A percentile compares a stretch with the other conserved stretches of the same genome.
Evolutionary conservation across 768 basidiomycete genomes (phyloP).

Genomic region (Lentinula aciculospora): DNA sequence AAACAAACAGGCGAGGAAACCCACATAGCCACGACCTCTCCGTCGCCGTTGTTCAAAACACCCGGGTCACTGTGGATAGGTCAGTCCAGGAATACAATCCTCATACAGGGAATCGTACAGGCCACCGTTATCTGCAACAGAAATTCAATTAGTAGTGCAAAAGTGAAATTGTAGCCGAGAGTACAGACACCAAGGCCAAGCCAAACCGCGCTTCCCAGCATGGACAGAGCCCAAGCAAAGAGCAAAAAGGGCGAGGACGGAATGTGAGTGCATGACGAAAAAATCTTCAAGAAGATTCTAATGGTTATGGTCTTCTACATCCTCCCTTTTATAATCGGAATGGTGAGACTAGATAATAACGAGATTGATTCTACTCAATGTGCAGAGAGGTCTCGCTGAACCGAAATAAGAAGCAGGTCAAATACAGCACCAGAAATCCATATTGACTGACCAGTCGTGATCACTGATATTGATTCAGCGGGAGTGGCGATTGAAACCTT

Average conservation of each 20-base stretch:
- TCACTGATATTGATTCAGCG: conserved; percentile 3
- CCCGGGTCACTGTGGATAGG: conserved; percentile 8
- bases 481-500: background rate
- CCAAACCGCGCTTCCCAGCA: conserved; percentile 32
- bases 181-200: conserved; percentile 29
- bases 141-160: background rate
- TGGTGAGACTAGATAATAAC: background rate
- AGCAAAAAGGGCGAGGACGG: conserved; percentile 9
- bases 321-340: background rate
- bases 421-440: background rate
- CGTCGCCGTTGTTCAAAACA: conserved; percentile 22
- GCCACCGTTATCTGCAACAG: conserved; percentile 18
- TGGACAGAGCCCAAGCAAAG: conserved; percentile 11
- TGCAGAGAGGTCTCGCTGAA: background rate
- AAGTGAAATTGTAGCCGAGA: background rate
- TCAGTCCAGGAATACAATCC: no score
- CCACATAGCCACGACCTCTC: conserved; percentile 28
- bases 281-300: background rate
- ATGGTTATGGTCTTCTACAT: background rate
- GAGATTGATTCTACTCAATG: background rate
- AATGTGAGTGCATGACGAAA: conserved; percentile 1
- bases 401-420: background rate
- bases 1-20: background rate
- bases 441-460: background rate
- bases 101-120: conserved; percentile 27